Evolutionary conservation across 2,329 filamentous ascomycete genomes (phyloP), one percentile per base, ranked within the genome.

Genomic region (Fusarium floridanum): DNA sequence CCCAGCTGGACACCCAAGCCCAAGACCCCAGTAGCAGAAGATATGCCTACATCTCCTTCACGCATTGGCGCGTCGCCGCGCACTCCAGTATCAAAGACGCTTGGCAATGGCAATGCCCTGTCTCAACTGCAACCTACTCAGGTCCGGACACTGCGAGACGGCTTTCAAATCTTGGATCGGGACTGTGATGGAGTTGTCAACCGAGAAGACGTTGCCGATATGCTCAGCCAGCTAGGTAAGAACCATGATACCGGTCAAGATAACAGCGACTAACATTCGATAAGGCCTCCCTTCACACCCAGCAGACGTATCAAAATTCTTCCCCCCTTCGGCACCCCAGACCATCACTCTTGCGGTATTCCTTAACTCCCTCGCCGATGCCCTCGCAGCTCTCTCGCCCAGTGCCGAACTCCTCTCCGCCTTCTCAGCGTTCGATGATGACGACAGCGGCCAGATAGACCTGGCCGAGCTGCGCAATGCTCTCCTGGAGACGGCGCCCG

Each of bases 341-440:
- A 93, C 93, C 2, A 92, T 98, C 77, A 93, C 94, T 56, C 90
- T 99, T 45, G 94, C 95, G 1, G 90, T 92, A 5, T 99, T 97
- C 81, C 88, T 99, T 24, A 96, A 95, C 80, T 92, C 92, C 1
- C 86, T 99, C 2, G 94, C 95, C 1, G 89, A 90, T 11, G 89
- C 94, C 3, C 86, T 98, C 4, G 90, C 91, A 1, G 89, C 91
- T 0, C 86, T 98, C 20, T 97, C 94, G 1, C 92, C 94, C 0
- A 90, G 91, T 24, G 89, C 91, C 17, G 97, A 99, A 81, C 88
- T 99, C 11, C 86, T 95, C 22, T 96, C 95, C 2, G 97, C 97
- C 0, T 96, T 99, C 76, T 95, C 95, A 3, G 97, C 97, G 0
- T 98, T 98, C 81, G 97, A 99, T 80, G 94, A 97, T 72, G 95